These are phyloP conservation scores for Mycosphaerelloides madeirae DNA, from an alignment of 2,329 filamentous ascomycete genomes.

Conservation along the genomic window DNA sequence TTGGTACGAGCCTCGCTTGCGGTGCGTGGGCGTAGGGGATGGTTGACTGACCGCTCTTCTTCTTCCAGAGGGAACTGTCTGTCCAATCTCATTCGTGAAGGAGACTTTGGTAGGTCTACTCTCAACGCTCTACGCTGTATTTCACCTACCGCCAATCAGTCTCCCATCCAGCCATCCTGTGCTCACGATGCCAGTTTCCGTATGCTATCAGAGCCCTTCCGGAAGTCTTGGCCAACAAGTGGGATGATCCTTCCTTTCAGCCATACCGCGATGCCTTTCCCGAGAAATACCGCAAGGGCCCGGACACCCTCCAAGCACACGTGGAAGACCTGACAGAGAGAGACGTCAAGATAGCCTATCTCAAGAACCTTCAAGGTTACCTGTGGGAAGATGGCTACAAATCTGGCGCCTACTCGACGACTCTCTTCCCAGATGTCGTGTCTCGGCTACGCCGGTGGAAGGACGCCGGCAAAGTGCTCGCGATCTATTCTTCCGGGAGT, in stretches of 20 bases:
- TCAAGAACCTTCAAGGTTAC: constrained; percentile 75
- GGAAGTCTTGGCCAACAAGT: constrained; percentile 58
- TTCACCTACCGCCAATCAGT: constrained; percentile 1
- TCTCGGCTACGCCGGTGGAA: constrained; percentile 50
- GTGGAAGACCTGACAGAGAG: constrained; percentile 64
- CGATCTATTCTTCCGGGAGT: constrained; percentile 79
- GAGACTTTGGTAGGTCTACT: constrained; percentile 65
- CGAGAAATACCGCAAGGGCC: constrained; percentile 55
- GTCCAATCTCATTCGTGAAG: constrained; percentile 79
- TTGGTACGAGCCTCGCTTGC: constrained; percentile 26
- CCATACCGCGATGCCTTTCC: constrained; percentile 70
- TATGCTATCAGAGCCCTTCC: constrained; percentile 67
- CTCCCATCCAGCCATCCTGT: neutral
- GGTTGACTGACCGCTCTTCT: constrained; percentile 12
- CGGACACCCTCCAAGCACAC: constrained; percentile 59
- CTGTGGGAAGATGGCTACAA: constrained; percentile 73
- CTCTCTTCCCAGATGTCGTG: constrained; percentile 71
- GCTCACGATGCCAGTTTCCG: constrained; percentile 57
- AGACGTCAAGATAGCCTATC: constrained; percentile 70
- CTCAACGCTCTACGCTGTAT: constrained; percentile 10
- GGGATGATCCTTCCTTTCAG: constrained; percentile 61
- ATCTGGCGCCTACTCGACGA: constrained; percentile 63
- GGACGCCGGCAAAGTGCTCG: constrained; percentile 51
- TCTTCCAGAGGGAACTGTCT: constrained; percentile 69
- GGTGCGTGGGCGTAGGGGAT: neutral